Percentiles rank a stretch among this genome's conserved stretches.
phyloP scores from a whole-genome alignment of 2,329 filamentous ascomycete species.

The Paecilomyces fulvus region DNA sequence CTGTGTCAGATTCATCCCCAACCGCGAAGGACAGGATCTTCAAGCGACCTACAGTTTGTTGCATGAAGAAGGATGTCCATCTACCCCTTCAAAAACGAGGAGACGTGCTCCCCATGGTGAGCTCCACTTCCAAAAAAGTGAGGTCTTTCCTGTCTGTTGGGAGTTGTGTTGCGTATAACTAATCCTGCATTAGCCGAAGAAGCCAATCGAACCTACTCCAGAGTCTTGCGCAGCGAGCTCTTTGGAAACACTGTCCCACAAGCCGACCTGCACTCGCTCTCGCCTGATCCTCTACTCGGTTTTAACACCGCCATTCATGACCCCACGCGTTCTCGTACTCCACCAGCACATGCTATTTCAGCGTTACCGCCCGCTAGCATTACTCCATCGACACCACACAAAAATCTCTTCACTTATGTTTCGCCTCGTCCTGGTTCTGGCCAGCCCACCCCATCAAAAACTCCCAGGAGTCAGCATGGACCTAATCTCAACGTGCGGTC shows the following conservation, averaged over 20 bases:
- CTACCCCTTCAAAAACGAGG: constrained; percentile 77
- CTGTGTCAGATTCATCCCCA: constrained; percentile 75
- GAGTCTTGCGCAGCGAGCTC: constrained; percentile 77
- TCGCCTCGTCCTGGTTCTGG: constrained; percentile 65
- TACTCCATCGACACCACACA: constrained; percentile 91
- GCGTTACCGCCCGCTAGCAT: constrained; percentile 62
- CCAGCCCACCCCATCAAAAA: constrained; percentile 83
- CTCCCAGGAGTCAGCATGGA: constrained; percentile 77
- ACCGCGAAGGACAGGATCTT: constrained; percentile 83
- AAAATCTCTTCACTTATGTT: constrained; percentile 91
- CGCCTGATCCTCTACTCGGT: constrained; percentile 45
- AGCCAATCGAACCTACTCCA: constrained; percentile 88
- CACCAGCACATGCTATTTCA: constrained; percentile 59
- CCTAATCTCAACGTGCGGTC: constrained; percentile 82
- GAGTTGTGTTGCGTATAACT: constrained; percentile 6
- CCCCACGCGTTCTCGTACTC: constrained; percentile 69
- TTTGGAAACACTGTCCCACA: constrained; percentile 89
- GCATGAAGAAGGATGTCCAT: constrained; percentile 86
- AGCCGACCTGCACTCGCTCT: constrained; percentile 55
- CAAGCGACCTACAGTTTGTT: constrained; percentile 87
- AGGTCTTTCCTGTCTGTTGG: constrained; percentile 30
- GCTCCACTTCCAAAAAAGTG: constrained; percentile 88
- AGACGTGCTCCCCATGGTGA: constrained; percentile 82
- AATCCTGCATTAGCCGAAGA: constrained; percentile 59
- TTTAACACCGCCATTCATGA: constrained; percentile 49